Conservation (phyloP, 441 rosid species). For the Theobroma grandiflorum region DNA sequence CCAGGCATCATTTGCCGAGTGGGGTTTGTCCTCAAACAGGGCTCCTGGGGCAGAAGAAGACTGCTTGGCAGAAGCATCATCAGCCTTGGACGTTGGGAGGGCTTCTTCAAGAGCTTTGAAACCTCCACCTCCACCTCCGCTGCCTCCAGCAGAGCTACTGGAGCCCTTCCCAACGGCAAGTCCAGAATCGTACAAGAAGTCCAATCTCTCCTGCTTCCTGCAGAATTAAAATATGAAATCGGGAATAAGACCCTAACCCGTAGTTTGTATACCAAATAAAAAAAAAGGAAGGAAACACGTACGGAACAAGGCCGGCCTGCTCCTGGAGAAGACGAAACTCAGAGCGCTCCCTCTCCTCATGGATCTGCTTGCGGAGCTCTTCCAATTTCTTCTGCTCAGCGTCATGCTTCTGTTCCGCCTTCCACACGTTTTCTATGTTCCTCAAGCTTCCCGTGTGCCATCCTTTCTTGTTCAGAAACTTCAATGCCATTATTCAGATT, state of each 20-base stretch:
- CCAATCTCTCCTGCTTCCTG: conserved; percentile 95
- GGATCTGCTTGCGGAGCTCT: conserved; percentile 91
- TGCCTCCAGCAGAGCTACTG: conserved; percentile 44
- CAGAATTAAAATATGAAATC: conserved; percentile 11
- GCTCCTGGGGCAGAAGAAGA: conserved; percentile 74
- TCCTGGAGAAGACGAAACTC: conserved; percentile 94
- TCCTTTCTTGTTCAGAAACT: conserved; percentile 97
- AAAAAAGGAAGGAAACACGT: conserved; percentile 30
- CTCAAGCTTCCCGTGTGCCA: conserved; percentile 97
- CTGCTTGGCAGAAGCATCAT: conserved; percentile 41
- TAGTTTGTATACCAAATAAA: neutral
- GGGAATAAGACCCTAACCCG: conserved; percentile 12
- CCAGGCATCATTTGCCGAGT: conserved; percentile 87
- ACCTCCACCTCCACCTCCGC: conserved; percentile 57
- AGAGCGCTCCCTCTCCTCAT: conserved; percentile 80
- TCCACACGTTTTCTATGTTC: conserved; percentile 95
- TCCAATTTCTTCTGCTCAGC: conserved; percentile 93
- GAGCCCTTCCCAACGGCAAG: conserved; percentile 80
- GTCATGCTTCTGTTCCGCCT: conserved; percentile 94
- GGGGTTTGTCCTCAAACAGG: conserved; percentile 82
- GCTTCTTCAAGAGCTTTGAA: conserved; percentile 79
- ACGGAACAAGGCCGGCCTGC: conserved; percentile 94
- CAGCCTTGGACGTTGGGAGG: conserved; percentile 31
- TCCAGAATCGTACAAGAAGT: conserved; percentile 90
- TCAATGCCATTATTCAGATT: conserved; percentile 72